Conservation (phyloP, 1,139 yeast species). For the Suhomyces panamericanus region DNA sequence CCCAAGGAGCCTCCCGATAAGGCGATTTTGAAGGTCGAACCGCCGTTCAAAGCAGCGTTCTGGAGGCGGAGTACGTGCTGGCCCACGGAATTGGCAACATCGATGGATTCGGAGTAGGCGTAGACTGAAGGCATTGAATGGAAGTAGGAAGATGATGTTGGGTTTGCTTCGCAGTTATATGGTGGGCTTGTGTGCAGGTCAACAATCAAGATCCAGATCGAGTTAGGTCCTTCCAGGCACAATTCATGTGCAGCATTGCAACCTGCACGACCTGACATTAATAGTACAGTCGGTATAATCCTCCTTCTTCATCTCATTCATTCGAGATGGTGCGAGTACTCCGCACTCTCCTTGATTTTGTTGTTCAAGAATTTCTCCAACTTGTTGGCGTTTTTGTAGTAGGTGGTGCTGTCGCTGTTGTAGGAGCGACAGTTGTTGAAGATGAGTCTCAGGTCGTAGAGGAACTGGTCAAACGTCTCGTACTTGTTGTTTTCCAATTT, state of each 20-base stretch:
- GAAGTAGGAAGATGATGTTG: not conserved
- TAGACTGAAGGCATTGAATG: slow-evolving; percentile 40
- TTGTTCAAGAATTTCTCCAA: slow-evolving; percentile 82
- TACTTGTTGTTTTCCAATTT: slow-evolving; percentile 91
- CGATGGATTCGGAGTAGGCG: slow-evolving; percentile 53
- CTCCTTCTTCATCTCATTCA: slow-evolving; percentile 13
- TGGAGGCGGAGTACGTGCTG: slow-evolving; percentile 55
- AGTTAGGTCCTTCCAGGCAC: too few species aligned
- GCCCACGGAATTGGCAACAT: slow-evolving; percentile 62
- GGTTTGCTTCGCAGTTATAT: slow-evolving; percentile 1
- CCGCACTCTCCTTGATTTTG: slow-evolving; percentile 82
- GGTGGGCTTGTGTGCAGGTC: not conserved
- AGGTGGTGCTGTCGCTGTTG: slow-evolving; percentile 87
- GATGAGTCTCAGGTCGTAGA: slow-evolving; percentile 82
- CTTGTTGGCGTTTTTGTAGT: slow-evolving; percentile 86
- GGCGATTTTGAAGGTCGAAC: slow-evolving; percentile 64
- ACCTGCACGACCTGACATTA: not conserved
- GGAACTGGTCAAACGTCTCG: slow-evolving; percentile 85
- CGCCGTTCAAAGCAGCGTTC: slow-evolving; percentile 45
- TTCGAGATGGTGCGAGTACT: slow-evolving; percentile 52
- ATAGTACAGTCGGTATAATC: slow-evolving; percentile 5
- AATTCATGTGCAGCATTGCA: not conserved
- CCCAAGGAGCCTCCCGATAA: slow-evolving; percentile 90
- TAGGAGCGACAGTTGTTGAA: slow-evolving; percentile 89
- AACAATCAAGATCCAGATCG: not conserved